Percentiles rank a stretch among this genome's conserved stretches.
These are phyloP conservation scores for Pseudocercospora macadamiae DNA, from an alignment of 2,329 filamentous ascomycete genomes.

Conservation along the genomic window DNA sequence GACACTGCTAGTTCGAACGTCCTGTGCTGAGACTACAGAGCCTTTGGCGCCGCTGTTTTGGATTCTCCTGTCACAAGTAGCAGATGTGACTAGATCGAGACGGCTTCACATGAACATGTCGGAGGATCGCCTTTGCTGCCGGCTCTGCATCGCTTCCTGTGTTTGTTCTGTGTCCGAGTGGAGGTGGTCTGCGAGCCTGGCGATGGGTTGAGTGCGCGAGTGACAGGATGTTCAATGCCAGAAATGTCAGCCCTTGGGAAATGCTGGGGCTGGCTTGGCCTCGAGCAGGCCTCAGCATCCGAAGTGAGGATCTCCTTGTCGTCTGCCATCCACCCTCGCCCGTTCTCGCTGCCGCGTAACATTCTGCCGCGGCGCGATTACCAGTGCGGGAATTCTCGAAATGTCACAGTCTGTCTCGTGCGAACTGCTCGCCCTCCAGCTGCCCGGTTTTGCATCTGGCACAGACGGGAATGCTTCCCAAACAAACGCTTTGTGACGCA, in stretches of 20 bases:
- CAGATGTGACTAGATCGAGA: not conserved
- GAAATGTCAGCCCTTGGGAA: not conserved
- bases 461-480: not conserved
- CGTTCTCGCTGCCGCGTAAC: slow-evolving; percentile 16
- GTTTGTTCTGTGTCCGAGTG: not conserved
- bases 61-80: slow-evolving; percentile 6
- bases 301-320: slow-evolving; percentile 13
- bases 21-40: slow-evolving; percentile 2
- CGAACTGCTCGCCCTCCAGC: slow-evolving; percentile 2
- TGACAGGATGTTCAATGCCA: slow-evolving; percentile 8
- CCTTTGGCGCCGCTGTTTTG: slow-evolving; percentile 7
- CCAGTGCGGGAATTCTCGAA: not conserved
- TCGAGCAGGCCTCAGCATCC: not conserved
- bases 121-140: not conserved
- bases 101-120: not conserved
- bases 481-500: not conserved
- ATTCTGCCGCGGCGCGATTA: slow-evolving; percentile 11
- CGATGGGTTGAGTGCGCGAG: slow-evolving; percentile 2
- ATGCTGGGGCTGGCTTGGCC: slow-evolving; percentile 4
- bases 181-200: not conserved
- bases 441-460: not conserved
- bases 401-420: not conserved
- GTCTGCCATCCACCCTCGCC: slow-evolving; percentile 2
- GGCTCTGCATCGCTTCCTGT: not conserved
- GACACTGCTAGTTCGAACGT: not conserved